These are phyloP conservation scores for Phytomonas francai DNA, from an alignment of 208 protist species.

Conservation along the genomic window DNA sequence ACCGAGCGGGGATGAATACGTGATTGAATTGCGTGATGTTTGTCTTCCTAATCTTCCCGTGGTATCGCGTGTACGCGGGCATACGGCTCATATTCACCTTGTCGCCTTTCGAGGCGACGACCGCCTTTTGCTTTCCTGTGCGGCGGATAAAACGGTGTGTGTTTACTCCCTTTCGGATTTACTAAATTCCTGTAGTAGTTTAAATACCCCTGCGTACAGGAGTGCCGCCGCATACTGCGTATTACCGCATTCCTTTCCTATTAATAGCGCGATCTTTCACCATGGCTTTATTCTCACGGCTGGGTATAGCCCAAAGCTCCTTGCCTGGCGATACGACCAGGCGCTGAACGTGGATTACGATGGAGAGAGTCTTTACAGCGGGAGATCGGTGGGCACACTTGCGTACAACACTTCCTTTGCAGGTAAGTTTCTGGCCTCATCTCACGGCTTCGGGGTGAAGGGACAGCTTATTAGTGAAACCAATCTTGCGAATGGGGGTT, in stretches of 20 bases:
- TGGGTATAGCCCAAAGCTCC: slow-evolving; percentile 56
- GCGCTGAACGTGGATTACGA: slow-evolving; percentile 8
- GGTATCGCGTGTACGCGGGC: too few species aligned
- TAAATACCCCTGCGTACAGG: not conserved
- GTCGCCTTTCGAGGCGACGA: slow-evolving; percentile 43
- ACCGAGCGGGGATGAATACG: too few species aligned
- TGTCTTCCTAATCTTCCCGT: slow-evolving; percentile 27
- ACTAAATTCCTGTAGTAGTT: slow-evolving; percentile 2
- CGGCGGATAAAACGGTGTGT: slow-evolving; percentile 63
- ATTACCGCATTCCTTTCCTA: slow-evolving; percentile 54
- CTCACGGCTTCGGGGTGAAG: not conserved
- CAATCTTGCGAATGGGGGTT: not conserved
- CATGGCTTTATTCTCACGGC: slow-evolving; percentile 60
- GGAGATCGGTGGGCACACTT: slow-evolving; percentile 3
- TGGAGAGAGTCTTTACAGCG: slow-evolving; percentile 1
- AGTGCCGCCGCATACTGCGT: slow-evolving; percentile 29
- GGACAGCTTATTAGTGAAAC: not conserved
- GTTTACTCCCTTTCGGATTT: slow-evolving; percentile 35
- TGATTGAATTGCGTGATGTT: slow-evolving; percentile 50
- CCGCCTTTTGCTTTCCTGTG: slow-evolving; percentile 51
- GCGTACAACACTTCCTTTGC: not conserved
- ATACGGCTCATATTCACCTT: slow-evolving; percentile 60
- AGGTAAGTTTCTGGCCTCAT: too few species aligned
- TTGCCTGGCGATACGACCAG: slow-evolving; percentile 46
- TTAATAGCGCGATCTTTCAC: slow-evolving; percentile 70